phyloP scores from a whole-genome alignment of 208 protist species.

The Sergeia podlipaevii region DNA sequence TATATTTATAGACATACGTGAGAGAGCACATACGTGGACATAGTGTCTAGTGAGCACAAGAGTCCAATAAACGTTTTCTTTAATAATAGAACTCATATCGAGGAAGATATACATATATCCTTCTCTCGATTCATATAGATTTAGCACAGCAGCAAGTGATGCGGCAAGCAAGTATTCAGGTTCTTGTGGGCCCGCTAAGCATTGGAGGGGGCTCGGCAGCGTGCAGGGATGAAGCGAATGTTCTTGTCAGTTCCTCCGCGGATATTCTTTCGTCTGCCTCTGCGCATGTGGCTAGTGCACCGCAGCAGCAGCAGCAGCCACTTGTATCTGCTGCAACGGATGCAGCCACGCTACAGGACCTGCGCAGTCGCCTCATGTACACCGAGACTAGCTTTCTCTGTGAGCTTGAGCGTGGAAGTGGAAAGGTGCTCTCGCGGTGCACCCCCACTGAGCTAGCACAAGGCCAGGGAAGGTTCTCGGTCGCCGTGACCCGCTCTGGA shows the following conservation, averaged over 20 bases:
- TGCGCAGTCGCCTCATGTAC: conserved; percentile 28
- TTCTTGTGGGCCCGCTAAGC: no score
- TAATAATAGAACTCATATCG: no score
- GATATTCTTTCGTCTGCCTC: background rate
- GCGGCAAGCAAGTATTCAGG: no score
- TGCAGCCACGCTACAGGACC: background rate
- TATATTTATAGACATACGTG: no score
- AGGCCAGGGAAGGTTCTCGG: background rate
- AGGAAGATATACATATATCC: no score
- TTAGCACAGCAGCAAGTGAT: no score
- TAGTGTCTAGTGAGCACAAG: no score
- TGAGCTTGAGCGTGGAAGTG: conserved; percentile 19
- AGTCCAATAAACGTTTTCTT: no score
- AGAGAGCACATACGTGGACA: no score
- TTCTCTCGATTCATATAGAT: no score
- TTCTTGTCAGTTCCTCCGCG: conserved; percentile 9
- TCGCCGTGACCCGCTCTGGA: background rate
- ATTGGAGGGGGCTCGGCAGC: no score
- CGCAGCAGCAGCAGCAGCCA: background rate
- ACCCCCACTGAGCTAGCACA: background rate
- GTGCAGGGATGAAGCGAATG: conserved; percentile 11
- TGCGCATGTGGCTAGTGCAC: background rate
- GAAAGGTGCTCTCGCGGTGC: conserved; percentile 4
- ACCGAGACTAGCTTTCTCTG: conserved; percentile 24
- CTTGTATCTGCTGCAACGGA: background rate